A percentile compares a stretch with the other conserved stretches of the same genome.
These are phyloP conservation scores for Sordariomycetes sp. DNA, from an alignment of 2,329 filamentous ascomycete species.

Conservation along the genomic window DNA sequence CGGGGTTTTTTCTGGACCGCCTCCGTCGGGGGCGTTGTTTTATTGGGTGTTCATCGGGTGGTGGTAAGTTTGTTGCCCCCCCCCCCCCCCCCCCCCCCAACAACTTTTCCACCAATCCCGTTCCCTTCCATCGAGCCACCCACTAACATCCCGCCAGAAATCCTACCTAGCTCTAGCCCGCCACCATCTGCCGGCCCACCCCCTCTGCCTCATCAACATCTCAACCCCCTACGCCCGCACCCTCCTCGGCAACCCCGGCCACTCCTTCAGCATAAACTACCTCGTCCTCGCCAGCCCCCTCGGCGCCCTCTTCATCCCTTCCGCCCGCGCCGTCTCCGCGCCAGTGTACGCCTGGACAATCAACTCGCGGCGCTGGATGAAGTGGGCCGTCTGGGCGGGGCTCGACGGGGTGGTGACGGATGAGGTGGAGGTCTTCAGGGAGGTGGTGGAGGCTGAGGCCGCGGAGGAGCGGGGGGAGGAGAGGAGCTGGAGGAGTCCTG, in stretches of 20 bases:
- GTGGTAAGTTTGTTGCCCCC: no score
- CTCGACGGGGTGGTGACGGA: conserved; percentile 75
- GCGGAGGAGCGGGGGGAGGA: not conserved
- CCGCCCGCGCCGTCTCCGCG: conserved; percentile 36
- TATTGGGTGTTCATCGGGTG: no score
- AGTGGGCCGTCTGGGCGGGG: conserved; percentile 51
- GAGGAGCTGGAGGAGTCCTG: not conserved
- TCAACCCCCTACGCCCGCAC: conserved; percentile 56
- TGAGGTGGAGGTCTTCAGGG: conserved; percentile 55
- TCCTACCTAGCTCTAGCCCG: conserved; percentile 54
- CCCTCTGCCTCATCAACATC: conserved; percentile 55
- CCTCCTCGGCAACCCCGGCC: conserved; percentile 40
- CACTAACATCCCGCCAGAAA: conserved; percentile 23
- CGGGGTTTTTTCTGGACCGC: no score
- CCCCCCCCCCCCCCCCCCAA: not conserved
- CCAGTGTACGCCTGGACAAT: conserved; percentile 76
- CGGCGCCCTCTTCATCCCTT: conserved; percentile 52
- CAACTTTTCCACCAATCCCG: no score
- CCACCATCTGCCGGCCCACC: conserved; percentile 47
- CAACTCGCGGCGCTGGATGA: conserved; percentile 67
- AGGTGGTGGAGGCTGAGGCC: conserved; percentile 33
- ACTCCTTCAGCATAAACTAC: conserved; percentile 70
- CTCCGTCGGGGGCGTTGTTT: no score
- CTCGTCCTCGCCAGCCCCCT: conserved; percentile 53
- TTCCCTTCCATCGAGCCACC: not conserved